Evolutionary conservation across 108 stramenopile species (phyloP).

Genomic region (Nitzschia sp.): DNA sequence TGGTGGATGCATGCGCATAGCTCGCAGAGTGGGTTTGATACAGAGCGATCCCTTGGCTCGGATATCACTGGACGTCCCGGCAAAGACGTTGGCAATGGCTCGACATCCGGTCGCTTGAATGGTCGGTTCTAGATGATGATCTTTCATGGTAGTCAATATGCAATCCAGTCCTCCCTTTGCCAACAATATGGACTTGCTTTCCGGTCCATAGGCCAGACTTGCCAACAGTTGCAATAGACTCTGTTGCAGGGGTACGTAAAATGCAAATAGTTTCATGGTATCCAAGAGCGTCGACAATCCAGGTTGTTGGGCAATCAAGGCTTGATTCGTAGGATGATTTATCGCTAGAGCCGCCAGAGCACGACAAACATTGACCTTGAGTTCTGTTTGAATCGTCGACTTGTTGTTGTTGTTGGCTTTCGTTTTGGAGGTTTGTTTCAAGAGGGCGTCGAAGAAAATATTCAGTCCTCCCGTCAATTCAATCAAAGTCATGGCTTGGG

Average conservation of each 20-base stretch:
- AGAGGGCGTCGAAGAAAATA: not conserved
- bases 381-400: not conserved
- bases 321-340: constrained; percentile 7
- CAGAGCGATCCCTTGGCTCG: not conserved
- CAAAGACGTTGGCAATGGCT: constrained; percentile 2
- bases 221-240: constrained; percentile 1
- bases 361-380: not conserved
- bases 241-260: not conserved
- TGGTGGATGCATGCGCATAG: constrained; percentile 1
- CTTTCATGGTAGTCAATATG: not conserved
- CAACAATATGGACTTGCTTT: not conserved
- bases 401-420: not conserved
- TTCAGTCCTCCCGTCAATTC: not conserved
- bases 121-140: not conserved
- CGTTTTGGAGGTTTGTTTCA: not conserved
- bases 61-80: not conserved
- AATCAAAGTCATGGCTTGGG: constrained; percentile 2
- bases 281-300: not conserved
- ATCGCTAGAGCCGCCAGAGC: not conserved
- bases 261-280: not conserved
- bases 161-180: not conserved
- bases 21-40: not conserved
- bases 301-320: constrained; percentile 2
- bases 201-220: not conserved
- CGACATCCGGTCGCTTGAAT: constrained; percentile 5